A percentile compares a stretch with the other conserved stretches of the same genome.
phyloP scores from a whole-genome alignment of 768 basidiomycete genomes.

The Leccinum broughii region DNA sequence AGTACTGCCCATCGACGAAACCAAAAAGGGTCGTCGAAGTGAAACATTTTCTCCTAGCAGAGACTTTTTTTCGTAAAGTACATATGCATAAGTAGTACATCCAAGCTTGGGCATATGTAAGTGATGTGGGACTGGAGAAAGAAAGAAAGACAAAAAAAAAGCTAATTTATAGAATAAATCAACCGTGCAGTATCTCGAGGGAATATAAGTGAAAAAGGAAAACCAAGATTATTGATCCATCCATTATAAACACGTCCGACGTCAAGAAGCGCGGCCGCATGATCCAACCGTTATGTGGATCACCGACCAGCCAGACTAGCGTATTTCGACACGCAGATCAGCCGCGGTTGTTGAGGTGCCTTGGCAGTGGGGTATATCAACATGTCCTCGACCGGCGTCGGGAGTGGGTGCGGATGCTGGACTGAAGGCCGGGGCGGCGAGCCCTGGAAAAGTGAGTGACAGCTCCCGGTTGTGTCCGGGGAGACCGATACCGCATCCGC shows the following conservation, averaged over 20 bases:
- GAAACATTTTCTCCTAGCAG: neutral
- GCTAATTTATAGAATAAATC: slow-evolving; percentile 31
- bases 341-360: slow-evolving; percentile 7
- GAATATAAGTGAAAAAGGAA: neutral
- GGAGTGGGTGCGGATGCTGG: slow-evolving; percentile 47
- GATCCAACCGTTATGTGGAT: slow-evolving; percentile 2
- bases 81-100: neutral
- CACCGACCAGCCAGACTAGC: slow-evolving; percentile 35
- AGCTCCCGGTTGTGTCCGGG: slow-evolving; percentile 24
- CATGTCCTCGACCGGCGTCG: slow-evolving; percentile 59
- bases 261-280: neutral
- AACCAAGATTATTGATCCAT: slow-evolving; percentile 6
- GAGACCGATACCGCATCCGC: slow-evolving; percentile 17
- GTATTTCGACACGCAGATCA: slow-evolving; percentile 27
- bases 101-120: neutral
- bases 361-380: slow-evolving; percentile 26
- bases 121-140: neutral
- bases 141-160: neutral
- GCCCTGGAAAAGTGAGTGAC: slow-evolving; percentile 12
- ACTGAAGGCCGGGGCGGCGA: slow-evolving; percentile 14
- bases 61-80: slow-evolving; percentile 19
- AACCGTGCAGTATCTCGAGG: slow-evolving; percentile 1
- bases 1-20: neutral
- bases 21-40: neutral
- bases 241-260: neutral